Evolutionary conservation across 192 early-diverging fungal species (phyloP).

Genomic region (Mortierella alpina): DNA sequence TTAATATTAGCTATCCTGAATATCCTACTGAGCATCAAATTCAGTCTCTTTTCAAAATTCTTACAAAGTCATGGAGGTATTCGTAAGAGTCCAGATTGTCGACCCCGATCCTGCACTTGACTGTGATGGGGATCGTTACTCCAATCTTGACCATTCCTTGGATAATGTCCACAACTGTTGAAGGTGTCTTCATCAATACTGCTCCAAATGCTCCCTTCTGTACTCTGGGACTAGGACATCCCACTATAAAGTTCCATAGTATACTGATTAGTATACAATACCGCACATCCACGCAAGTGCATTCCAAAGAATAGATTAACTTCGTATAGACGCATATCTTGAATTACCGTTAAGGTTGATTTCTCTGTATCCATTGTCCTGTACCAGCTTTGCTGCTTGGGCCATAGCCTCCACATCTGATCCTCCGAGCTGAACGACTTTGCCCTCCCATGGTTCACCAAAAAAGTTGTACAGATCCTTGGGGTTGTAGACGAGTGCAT

Average conservation of each 20-base stretch:
- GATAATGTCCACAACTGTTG: conserved; percentile 65
- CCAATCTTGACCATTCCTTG: conserved; percentile 61
- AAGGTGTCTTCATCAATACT: conserved; percentile 76
- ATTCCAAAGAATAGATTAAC: background rate
- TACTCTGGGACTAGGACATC: conserved; percentile 78
- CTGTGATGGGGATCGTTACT: conserved; percentile 65
- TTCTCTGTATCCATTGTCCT: conserved; percentile 66
- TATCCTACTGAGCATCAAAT: background rate
- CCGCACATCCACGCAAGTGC: no score
- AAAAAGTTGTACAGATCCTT: conserved; percentile 59
- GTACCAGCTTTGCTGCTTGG: conserved; percentile 60
- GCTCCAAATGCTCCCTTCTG: conserved; percentile 77
- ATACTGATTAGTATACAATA: background rate
- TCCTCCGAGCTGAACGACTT: conserved; percentile 71
- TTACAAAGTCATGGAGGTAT: conserved; percentile 64
- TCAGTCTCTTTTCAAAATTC: background rate
- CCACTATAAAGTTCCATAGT: conserved; percentile 41
- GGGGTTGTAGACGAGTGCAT: conserved; percentile 60
- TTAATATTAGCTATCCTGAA: background rate
- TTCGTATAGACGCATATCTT: no score
- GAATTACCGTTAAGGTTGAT: conserved; percentile 71
- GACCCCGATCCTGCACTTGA: conserved; percentile 84
- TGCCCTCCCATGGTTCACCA: conserved; percentile 55
- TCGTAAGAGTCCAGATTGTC: conserved; percentile 74
- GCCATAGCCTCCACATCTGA: conserved; percentile 61